Percentiles rank a stretch among this genome's conserved stretches.
phyloP scores from a whole-genome alignment of 2,329 filamentous ascomycete species.

The Ophidiomyces ophidiicola region DNA sequence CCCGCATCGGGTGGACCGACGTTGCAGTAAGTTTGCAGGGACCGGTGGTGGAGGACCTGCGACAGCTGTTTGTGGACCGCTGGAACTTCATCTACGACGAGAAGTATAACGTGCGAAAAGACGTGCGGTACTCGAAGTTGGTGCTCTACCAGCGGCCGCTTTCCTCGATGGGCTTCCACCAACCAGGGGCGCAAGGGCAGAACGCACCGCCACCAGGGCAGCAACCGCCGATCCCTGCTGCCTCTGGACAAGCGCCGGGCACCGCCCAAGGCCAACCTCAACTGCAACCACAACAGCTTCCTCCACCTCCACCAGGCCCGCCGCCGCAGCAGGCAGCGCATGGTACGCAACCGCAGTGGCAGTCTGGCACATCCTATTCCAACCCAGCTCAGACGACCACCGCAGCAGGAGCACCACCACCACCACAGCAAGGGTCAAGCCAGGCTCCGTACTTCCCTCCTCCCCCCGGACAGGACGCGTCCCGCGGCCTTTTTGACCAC shows the following conservation, averaged over 20 bases:
- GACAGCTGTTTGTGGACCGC: slow-evolving; percentile 83
- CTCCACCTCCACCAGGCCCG: slow-evolving; percentile 30
- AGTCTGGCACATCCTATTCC: slow-evolving; percentile 9
- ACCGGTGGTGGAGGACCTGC: slow-evolving; percentile 82
- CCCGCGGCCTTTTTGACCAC: slow-evolving; percentile 25
- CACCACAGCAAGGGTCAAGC: slow-evolving; percentile 20
- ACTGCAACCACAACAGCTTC: slow-evolving; percentile 24
- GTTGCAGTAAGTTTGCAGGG: slow-evolving; percentile 86
- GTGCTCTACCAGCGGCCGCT: slow-evolving; percentile 25
- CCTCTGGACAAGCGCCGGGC: slow-evolving; percentile 15
- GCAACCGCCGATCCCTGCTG: slow-evolving; percentile 3
- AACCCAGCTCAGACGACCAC: neutral
- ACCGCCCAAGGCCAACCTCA: neutral
- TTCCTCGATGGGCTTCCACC: slow-evolving; percentile 15
- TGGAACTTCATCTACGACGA: slow-evolving; percentile 89
- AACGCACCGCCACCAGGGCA: slow-evolving; percentile 10
- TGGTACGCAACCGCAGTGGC: slow-evolving; percentile 10
- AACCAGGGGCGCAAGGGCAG: slow-evolving; percentile 15
- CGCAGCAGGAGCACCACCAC: slow-evolving; percentile 1
- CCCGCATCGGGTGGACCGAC: slow-evolving; percentile 97
- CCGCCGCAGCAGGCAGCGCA: slow-evolving; percentile 13
- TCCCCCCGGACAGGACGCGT: slow-evolving; percentile 26
- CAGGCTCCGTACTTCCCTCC: slow-evolving; percentile 34
- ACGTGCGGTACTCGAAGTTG: slow-evolving; percentile 38
- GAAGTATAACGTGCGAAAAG: slow-evolving; percentile 57